Conservation (phyloP, 2,329 filamentous ascomycete genomes). For the Aspergillus ruber region DNA sequence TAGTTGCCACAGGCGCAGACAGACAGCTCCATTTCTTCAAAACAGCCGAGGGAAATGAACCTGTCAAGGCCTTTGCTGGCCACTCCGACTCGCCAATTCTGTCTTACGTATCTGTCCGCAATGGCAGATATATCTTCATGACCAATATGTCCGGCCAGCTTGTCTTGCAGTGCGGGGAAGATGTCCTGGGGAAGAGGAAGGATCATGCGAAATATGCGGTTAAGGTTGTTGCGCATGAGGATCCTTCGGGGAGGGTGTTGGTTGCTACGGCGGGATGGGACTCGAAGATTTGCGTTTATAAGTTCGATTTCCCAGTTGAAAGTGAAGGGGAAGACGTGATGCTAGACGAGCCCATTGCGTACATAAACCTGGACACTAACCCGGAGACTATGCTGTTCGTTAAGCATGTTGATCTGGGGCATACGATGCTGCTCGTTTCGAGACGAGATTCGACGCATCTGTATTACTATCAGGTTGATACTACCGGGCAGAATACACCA, state of each 20-base stretch:
- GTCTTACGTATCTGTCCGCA: conserved; percentile 40
- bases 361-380: conserved; percentile 40
- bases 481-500: background rate
- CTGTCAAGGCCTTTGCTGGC: conserved; percentile 18
- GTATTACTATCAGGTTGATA: conserved; percentile 45
- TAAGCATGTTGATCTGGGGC: conserved; percentile 41
- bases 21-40: conserved; percentile 43
- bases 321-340: conserved; percentile 2
- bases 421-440: conserved; percentile 48
- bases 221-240: conserved; percentile 39
- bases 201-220: conserved; percentile 57
- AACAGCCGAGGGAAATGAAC: conserved; percentile 12
- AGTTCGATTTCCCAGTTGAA: conserved; percentile 10
- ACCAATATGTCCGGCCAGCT: conserved; percentile 56
- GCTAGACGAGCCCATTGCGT: conserved; percentile 22
- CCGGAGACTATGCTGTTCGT: conserved; percentile 54
- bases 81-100: conserved; percentile 45
- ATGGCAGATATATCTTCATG: conserved; percentile 42
- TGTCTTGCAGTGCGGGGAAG: conserved; percentile 41
- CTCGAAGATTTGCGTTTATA: conserved; percentile 50
- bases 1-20: conserved; percentile 44
- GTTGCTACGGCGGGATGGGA: conserved; percentile 59
- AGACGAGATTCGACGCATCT: conserved; percentile 54
- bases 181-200: conserved; percentile 43
- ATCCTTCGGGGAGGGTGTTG: conserved; percentile 27